These are phyloP conservation scores for Talaromyces adpressus DNA, from an alignment of 495 filamentous ascomycete species.

Conservation along the genomic window DNA sequence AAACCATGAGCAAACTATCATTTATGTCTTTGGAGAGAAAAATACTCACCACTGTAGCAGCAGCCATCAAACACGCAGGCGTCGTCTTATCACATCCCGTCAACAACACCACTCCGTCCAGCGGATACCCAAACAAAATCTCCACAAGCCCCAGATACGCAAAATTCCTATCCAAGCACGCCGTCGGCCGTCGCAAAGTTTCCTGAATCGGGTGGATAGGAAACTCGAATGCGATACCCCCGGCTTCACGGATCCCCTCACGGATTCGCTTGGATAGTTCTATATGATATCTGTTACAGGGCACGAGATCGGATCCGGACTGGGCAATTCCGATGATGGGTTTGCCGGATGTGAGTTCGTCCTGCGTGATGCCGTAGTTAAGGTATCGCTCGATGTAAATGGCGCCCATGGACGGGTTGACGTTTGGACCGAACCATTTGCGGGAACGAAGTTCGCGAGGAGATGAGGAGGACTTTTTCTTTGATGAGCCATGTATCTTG, in stretches of 20 bases:
- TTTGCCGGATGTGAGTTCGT: constrained; percentile 47
- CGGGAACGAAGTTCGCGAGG: constrained; percentile 36
- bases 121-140: constrained; percentile 43
- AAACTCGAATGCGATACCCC: constrained; percentile 50
- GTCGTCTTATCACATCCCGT: constrained; percentile 55
- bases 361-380: constrained; percentile 46
- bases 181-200: constrained; percentile 41
- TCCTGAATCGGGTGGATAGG: constrained; percentile 52
- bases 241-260: constrained; percentile 46
- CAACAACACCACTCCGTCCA: constrained; percentile 49
- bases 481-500: constrained; percentile 12
- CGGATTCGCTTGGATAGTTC: constrained; percentile 46
- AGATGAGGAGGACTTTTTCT: background rate
- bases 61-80: constrained; percentile 50
- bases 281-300: constrained; percentile 48
- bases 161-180: constrained; percentile 46
- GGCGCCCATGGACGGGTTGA: constrained; percentile 43
- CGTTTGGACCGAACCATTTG: constrained; percentile 39
- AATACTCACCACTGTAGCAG: constrained; percentile 42
- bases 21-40: background rate
- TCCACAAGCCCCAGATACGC: constrained; percentile 47
- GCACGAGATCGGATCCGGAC: constrained; percentile 46
- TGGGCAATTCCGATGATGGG: constrained; percentile 54
- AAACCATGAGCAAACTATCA: background rate
- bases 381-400: constrained; percentile 50